Conservation (phyloP, 2,329 filamentous ascomycete species). For the Alternaria sp. region DNA sequence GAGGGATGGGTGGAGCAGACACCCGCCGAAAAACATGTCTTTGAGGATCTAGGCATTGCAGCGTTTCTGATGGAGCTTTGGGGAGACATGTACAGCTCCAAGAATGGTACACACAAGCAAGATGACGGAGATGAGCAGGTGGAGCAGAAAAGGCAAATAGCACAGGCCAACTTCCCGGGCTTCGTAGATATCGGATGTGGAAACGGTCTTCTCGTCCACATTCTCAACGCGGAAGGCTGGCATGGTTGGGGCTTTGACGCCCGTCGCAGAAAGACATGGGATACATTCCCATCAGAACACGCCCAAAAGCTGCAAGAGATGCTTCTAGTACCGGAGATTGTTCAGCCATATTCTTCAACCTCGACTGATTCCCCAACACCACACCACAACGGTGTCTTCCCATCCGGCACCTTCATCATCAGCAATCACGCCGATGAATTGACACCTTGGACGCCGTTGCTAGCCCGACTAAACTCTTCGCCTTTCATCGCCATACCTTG, state of each 20-base stretch:
- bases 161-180: conserved; percentile 69
- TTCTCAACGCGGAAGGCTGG: conserved; percentile 83
- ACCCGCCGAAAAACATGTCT: conserved; percentile 90
- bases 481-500: conserved; percentile 95
- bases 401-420: conserved; percentile 83
- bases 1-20: conserved; percentile 85
- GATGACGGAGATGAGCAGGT: background rate
- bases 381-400: conserved; percentile 70
- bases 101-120: background rate
- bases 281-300: conserved; percentile 66
- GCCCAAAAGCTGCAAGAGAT: conserved; percentile 64
- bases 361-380: conserved; percentile 10
- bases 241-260: conserved; percentile 91
- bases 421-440: conserved; percentile 98
- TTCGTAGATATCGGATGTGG: conserved; percentile 98
- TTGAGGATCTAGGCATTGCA: conserved; percentile 90
- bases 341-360: conserved; percentile 41
- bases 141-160: conserved; percentile 9
- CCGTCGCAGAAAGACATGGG: conserved; percentile 84
- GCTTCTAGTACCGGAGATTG: conserved; percentile 66
- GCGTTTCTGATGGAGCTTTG: conserved; percentile 94
- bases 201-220: conserved; percentile 87
- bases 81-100: conserved; percentile 75
- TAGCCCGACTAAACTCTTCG: conserved; percentile 76
- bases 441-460: conserved; percentile 92